A percentile compares a stretch with the other conserved stretches of the same genome.
These are phyloP conservation scores for Aspergillus campestris DNA, from an alignment of 495 filamentous ascomycete species.

Conservation along the genomic window DNA sequence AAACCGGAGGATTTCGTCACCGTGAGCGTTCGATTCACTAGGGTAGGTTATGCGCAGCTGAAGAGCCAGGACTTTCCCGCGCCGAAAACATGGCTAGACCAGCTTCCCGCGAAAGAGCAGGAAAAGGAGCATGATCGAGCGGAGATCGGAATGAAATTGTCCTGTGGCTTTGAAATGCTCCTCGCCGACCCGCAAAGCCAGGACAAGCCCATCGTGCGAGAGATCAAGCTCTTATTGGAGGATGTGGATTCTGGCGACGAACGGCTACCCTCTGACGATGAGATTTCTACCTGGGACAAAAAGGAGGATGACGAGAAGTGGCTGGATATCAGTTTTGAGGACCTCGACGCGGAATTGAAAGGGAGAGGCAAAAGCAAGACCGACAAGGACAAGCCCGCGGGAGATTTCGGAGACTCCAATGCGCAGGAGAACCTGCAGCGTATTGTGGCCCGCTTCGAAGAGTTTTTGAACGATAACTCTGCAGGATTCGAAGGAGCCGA, in stretches of 20 bases:
- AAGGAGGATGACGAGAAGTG: constrained; percentile 78
- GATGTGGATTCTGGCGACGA: constrained; percentile 58
- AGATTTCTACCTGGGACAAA: constrained; percentile 61
- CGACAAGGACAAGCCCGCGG: constrained; percentile 12
- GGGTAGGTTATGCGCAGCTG: constrained; percentile 83
- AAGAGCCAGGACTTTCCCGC: constrained; percentile 77
- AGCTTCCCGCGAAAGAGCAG: constrained; percentile 27
- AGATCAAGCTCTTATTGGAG: constrained; percentile 65
- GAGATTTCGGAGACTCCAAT: constrained; percentile 65
- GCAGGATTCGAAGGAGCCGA: constrained; percentile 75
- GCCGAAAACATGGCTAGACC: constrained; percentile 53
- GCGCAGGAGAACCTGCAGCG: constrained; percentile 78
- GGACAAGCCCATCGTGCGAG: constrained; percentile 56
- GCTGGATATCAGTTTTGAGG: constrained; percentile 84
- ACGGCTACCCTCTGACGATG: constrained; percentile 59
- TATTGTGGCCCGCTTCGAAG: constrained; percentile 84
- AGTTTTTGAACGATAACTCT: constrained; percentile 82
- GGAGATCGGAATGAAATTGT: constrained; percentile 81
- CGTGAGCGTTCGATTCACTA: constrained; percentile 71
- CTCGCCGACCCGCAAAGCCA: constrained; percentile 53
- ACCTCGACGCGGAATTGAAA: constrained; percentile 75
- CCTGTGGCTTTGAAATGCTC: constrained; percentile 89
- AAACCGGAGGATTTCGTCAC: constrained; percentile 71
- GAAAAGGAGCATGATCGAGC: constrained; percentile 35
- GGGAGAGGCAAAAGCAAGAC: constrained; percentile 36